Evolutionary conservation across 768 basidiomycete genomes (phyloP), one percentile per base, ranked within the genome.

Genomic region (Sporobolomyces pararoseus): DNA sequence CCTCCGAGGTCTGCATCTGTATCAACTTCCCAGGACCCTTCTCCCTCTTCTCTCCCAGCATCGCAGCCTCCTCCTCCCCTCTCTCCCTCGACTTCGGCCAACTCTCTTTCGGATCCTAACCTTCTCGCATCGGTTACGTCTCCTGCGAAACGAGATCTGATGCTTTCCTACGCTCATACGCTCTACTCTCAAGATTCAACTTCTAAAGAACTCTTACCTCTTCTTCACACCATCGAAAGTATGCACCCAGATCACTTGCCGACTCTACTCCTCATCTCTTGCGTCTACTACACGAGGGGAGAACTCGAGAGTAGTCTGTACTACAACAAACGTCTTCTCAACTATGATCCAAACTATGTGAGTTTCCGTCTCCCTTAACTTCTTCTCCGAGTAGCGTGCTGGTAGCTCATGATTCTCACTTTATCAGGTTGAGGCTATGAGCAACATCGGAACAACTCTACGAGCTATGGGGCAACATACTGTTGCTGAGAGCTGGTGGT

Each of bases 401-500:
- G 39, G 39, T 9, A 17, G 51, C 25, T 51, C 6, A 10, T 1
- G 32, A n/a, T 52, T 17, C 21, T 13, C 13, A 14, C 13, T 47
- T 23, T 23, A 12, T 14, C 46, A 81, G 80, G 80, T 77, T 52
- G 82, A 82, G 70, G 81, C 81, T 23, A 81, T 82, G 81, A 79
- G 75, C 51, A 82, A 82, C 66, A 79, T 82, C 37, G 82, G 81
- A 12, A 80, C 79, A 32, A 78, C 80, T 17, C 67, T 80, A 63
- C 76, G 78, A 27, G 79, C 79, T 12, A 75, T 80, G 72, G 80
- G 80, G 32, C 73, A 70, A 16, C 67, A 71, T 57, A 71, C 76
- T 7, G 77, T 81, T 39, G 82, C 82, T 1, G 80, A 79, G 65
- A 72, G 72, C 25, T 81, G 79, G 79, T 82, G 81, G 81, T 79